Evolutionary conservation across 768 basidiomycete genomes (phyloP), one percentile per base, ranked within the genome.

Genomic region (Mycena floridula): DNA sequence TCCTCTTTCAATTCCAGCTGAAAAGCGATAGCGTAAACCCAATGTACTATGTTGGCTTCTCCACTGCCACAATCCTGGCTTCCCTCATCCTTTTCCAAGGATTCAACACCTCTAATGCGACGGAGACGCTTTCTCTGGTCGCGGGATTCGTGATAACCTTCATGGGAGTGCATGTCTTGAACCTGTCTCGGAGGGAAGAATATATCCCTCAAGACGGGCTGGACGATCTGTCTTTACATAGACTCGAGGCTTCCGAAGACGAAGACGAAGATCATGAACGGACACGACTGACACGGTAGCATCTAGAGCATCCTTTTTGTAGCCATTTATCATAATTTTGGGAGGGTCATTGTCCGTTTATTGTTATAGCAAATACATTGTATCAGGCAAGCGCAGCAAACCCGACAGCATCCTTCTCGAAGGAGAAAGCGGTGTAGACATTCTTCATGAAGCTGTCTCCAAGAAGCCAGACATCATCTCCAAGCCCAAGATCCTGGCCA

Each of bases 81-180:
- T 96, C 92, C 49, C 76, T 96, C 49, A 94, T 99, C 54, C 77
- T 99, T 48, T 97, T 98, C 76, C 88, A 93, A 70, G 96, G 96
- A 0, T 87, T 98, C 73, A 92, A 97, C 66, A 97, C 91, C 5
- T 79, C 82, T 23, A 82, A 80, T 47, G 82, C 78, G 12, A 75
- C 77, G 18, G 87, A 90, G 60, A 91, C 89, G 25, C 54, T 94
- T 26, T 94, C 92, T 3, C 81, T 99, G 22, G 69, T 98, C 45
- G 77, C 81, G 40, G 96, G 95, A 37, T 95, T 98, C 64, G 68
- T 85, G 53, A 80, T 90, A 54, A 99, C 91, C 43, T 98, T 96
- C 70, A 76, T 95, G 50, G 96, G 96, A 26, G 96, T 99, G 15
- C 89, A 96, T 64, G 76, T 96, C 27, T 79, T 96, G 56, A 89